These are phyloP conservation scores for Candida cerambycidarum DNA, from an alignment of 805 yeast species.

Conservation along the genomic window DNA sequence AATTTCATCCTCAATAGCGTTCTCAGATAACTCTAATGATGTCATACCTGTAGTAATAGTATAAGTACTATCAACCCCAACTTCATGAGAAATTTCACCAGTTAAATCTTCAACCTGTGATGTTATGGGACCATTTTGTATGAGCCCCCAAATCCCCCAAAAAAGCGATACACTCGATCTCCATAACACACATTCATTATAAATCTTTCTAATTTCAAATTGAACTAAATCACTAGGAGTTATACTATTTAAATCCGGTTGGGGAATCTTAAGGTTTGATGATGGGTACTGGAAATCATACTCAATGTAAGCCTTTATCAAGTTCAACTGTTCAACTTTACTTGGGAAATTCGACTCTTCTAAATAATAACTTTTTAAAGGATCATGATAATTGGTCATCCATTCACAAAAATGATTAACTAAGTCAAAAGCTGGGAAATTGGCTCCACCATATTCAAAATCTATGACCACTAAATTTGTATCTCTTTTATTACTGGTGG, in stretches of 20 bases:
- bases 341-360: constrained; percentile 62
- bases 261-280: constrained; percentile 26
- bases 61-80: constrained; percentile 42
- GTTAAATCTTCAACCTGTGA: constrained; percentile 11
- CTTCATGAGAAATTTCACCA: constrained; percentile 21
- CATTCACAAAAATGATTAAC: constrained; percentile 95
- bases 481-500: constrained; percentile 36
- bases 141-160: constrained; percentile 93
- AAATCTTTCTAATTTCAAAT: constrained; percentile 49
- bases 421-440: constrained; percentile 83
- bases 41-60: constrained; percentile 53
- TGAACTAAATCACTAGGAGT: constrained; percentile 28
- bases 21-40: constrained; percentile 37
- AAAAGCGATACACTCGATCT: constrained; percentile 72
- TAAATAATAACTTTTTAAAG: constrained; percentile 51
- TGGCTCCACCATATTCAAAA: constrained; percentile 93
- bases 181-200: constrained; percentile 73
- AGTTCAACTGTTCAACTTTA: constrained; percentile 63
- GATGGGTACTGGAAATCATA: constrained; percentile 45
- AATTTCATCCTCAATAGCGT: constrained; percentile 28
- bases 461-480: constrained; percentile 84
- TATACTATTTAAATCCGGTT: constrained; percentile 11
- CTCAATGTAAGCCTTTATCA: constrained; percentile 76
- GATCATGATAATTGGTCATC: constrained; percentile 90
- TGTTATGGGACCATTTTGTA: constrained; percentile 60